These are phyloP conservation scores for Rhizopus arrhizus DNA, from an alignment of 371 early-diverging fungal species.

Conservation along the genomic window DNA sequence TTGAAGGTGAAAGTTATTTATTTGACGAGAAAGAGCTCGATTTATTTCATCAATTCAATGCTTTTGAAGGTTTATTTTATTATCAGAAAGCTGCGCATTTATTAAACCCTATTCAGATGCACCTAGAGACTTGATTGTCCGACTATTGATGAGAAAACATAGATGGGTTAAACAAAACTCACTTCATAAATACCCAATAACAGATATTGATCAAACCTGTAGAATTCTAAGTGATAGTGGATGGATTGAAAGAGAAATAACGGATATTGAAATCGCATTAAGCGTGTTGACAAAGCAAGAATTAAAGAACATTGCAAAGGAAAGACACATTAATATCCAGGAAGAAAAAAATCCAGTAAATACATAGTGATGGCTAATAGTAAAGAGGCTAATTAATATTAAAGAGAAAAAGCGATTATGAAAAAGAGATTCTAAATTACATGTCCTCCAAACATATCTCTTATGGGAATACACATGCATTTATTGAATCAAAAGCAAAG, in stretches of 20 bases:
- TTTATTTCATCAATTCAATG: slow-evolving; percentile 40
- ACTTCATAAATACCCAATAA: slow-evolving; percentile 31
- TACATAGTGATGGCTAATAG: background rate
- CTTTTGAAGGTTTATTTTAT: slow-evolving; percentile 41
- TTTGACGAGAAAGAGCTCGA: slow-evolving; percentile 54
- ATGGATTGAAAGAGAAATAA: slow-evolving; percentile 7
- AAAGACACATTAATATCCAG: slow-evolving; percentile 1
- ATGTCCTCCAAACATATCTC: background rate
- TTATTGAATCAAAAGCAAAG: slow-evolving; percentile 2
- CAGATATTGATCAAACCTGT: slow-evolving; percentile 31
- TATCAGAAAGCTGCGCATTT: background rate
- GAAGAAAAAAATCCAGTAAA: slow-evolving; percentile 3
- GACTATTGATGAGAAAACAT: slow-evolving; percentile 66
- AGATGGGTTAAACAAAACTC: slow-evolving; percentile 50
- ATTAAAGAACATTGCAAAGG: slow-evolving; percentile 15
- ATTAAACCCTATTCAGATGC: slow-evolving; percentile 35
- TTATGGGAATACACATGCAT: background rate
- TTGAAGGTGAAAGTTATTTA: slow-evolving; percentile 55
- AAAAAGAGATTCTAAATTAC: slow-evolving; percentile 4
- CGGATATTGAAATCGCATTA: slow-evolving; percentile 36
- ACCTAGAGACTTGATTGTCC: slow-evolving; percentile 62
- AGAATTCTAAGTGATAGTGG: slow-evolving; percentile 13
- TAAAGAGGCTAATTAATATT: background rate
- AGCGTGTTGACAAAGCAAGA: slow-evolving; percentile 39
- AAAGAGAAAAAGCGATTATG: slow-evolving; percentile 13